Evolutionary conservation across 1,139 yeast species (phyloP), one percentile per base, ranked within the genome.

Genomic region (Sugiyamaella sp.): DNA sequence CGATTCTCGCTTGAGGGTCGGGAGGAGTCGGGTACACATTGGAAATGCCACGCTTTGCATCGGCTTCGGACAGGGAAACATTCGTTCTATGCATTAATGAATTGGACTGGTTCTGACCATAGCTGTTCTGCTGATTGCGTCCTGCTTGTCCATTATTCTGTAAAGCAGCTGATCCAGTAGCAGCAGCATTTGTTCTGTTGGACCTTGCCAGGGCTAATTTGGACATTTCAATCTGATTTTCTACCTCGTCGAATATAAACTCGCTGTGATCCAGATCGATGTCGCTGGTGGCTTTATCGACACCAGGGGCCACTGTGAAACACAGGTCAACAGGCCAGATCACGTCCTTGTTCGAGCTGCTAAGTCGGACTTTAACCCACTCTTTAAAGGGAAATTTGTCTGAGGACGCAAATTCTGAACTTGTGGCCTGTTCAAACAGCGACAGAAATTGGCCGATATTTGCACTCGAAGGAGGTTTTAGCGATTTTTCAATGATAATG

Each of bases 11-110:
- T 35, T 63, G 67, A 6, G 73, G 72, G 49, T 70, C 74, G 1
- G 74, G 74, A 4, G 74, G 74, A 0, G 74, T 70, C 2, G 74
- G 74, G 51, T 70, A 70, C 0, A 70, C 65, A 8, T 41, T 49
- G 38, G 53, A 24, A 14, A 46, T 29, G 14, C 48, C 33, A 14
- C 56, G 47, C 40, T 57, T 53, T 35, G 40, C 16, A 4, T 45
- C 51, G n/a, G 41, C 46, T n/a, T 48, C 46, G 10, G 46, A 48
- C 6, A 20, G 10, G n/a, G 52, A 3, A 4, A 32, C 8, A 16
- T 33, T 22, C 2, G 45, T 35, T 48, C 56, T 24, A 47, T 51
- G 10, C 8, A 42, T 6, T 16, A 12, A 12, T 12, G 19, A 10
- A 5, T 20, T 20, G 16, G 8, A 27, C 29, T 20, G 6, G n/a